phyloP scores from a whole-genome alignment of 2,329 filamentous ascomycete species.

The Grosmannia serpens region DNA sequence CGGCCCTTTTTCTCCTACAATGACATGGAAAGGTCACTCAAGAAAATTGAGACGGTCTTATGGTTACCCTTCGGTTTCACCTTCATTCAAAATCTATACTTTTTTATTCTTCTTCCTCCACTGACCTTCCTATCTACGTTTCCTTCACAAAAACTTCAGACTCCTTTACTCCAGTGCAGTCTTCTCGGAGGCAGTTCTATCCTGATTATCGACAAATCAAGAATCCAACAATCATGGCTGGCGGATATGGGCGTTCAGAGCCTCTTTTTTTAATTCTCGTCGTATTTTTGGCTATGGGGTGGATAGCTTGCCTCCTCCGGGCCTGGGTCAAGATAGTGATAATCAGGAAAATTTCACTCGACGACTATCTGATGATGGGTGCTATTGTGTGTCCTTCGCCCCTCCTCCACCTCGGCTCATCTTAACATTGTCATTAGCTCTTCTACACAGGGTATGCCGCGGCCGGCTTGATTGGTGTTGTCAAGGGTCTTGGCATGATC shows the following conservation, averaged over 20 bases:
- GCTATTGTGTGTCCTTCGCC: constrained; percentile 25
- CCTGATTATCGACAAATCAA: neutral
- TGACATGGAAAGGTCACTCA: no score
- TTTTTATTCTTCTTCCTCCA: no score
- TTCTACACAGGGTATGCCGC: constrained; percentile 21
- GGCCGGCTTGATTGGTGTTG: constrained; percentile 22
- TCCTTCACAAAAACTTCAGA: no score
- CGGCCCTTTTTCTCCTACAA: no score
- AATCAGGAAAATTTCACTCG: constrained; percentile 28
- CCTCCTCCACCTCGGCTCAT: neutral
- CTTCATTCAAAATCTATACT: no score
- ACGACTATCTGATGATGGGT: constrained; percentile 36
- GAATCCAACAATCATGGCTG: neutral
- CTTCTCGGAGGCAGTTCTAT: neutral
- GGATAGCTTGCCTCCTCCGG: constrained; percentile 27
- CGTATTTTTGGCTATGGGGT: constrained; percentile 11
- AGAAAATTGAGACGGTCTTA: no score
- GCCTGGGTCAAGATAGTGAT: constrained; percentile 32
- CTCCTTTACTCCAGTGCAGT: neutral
- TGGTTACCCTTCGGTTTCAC: no score
- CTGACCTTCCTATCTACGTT: no score
- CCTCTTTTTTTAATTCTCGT: constrained; percentile 8
- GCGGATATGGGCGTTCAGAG: constrained; percentile 6
- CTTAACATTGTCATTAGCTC: constrained; percentile 14
- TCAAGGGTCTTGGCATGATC: constrained; percentile 19